Evolutionary conservation across 441 rosid genomes (phyloP).

Genomic region (Eutrema salsugineum): DNA sequence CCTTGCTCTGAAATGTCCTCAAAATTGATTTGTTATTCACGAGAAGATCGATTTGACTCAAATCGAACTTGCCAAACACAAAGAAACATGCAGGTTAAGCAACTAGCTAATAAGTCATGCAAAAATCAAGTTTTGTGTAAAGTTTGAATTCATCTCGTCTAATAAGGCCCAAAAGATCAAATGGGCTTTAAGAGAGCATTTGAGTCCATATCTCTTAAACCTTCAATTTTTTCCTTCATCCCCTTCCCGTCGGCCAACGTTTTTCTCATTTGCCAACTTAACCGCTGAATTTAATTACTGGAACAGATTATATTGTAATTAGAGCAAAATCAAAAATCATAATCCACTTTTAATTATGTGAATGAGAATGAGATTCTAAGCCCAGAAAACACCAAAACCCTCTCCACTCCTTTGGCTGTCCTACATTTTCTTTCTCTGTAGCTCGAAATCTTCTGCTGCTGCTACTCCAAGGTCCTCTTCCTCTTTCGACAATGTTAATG

Average conservation of each 20-base stretch:
- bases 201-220: neutral
- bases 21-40: neutral
- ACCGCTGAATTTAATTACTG: slow-evolving; percentile 5
- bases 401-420: neutral
- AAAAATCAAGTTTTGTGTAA: neutral
- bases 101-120: neutral
- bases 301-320: neutral
- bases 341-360: slow-evolving; percentile 25
- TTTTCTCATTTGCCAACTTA: neutral
- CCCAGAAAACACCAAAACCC: slow-evolving; percentile 22
- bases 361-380: slow-evolving; percentile 16
- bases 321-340: neutral
- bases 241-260: slow-evolving; percentile 6
- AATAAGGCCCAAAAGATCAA: neutral
- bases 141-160: neutral
- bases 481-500: neutral
- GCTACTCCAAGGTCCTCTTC: slow-evolving; percentile 12
- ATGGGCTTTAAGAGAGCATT: neutral
- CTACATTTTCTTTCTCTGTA: neutral
- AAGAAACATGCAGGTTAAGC: neutral
- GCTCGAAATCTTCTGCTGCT: slow-evolving; percentile 1
- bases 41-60: neutral
- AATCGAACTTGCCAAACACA: neutral
- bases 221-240: neutral
- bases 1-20: no score